These are phyloP conservation scores for Candida glucosophila DNA, from an alignment of 1,139 yeast species.

Conservation along the genomic window DNA sequence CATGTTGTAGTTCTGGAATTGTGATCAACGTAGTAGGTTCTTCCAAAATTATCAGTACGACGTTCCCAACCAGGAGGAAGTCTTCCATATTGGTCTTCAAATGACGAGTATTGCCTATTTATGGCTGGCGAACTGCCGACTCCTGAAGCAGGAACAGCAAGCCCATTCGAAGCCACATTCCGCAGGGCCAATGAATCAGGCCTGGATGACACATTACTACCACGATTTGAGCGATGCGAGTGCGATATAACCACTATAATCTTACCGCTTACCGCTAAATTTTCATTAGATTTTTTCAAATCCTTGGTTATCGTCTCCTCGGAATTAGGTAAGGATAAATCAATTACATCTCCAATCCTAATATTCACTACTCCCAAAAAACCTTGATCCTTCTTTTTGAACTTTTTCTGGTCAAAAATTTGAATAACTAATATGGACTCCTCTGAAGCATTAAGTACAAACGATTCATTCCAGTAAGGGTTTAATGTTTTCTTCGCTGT, in stretches of 20 bases:
- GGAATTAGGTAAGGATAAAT: conserved; percentile 45
- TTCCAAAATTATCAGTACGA: conserved; percentile 92
- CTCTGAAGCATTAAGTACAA: conserved; percentile 68
- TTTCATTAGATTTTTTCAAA: conserved; percentile 84
- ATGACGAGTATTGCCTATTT: conserved; percentile 69
- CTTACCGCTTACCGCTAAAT: conserved; percentile 86
- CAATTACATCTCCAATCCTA: conserved; percentile 82
- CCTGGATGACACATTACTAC: conserved; percentile 11
- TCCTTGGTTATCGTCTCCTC: conserved; percentile 93
- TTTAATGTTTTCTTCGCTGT: conserved; percentile 90
- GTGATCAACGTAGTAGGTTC: conserved; percentile 97
- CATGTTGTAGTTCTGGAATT: conserved; percentile 96
- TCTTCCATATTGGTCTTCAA: conserved; percentile 94
- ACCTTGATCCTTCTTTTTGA: conserved; percentile 98
- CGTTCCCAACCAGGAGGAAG: conserved; percentile 99
- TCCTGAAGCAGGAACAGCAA: conserved; percentile 5
- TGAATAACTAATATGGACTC: conserved; percentile 86
- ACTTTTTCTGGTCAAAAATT: conserved; percentile 93
- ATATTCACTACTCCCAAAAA: conserved; percentile 93
- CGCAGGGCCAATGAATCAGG: conserved; percentile 9
- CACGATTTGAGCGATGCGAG: conserved; percentile 4
- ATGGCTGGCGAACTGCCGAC: conserved; percentile 5
- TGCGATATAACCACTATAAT: conserved; percentile 69
- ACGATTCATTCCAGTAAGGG: conserved; percentile 96
- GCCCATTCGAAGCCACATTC: conserved; percentile 3